Evolutionary conservation across 805 yeast species (phyloP).

Genomic region (Sugiyamaella smithiae): DNA sequence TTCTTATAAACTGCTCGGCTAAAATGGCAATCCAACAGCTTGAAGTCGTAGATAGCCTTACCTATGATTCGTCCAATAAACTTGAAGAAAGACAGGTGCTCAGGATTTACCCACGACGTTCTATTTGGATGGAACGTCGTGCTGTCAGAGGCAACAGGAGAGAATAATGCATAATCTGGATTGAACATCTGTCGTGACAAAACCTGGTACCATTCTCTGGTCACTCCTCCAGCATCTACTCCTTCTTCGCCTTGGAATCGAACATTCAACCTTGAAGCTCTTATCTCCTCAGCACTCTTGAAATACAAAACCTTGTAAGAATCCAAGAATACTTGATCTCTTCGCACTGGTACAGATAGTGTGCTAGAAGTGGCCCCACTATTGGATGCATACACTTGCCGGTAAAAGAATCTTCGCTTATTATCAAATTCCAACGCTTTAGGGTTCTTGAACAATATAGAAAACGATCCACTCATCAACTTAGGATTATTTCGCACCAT

Average conservation of each 20-base stretch:
- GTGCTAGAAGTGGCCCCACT: constrained; percentile 24
- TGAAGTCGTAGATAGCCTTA: constrained; percentile 84
- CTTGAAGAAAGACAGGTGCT: constrained; percentile 86
- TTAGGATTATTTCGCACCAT: constrained; percentile 91
- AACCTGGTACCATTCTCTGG: constrained; percentile 97
- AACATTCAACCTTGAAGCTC: constrained; percentile 69
- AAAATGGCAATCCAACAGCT: constrained; percentile 89
- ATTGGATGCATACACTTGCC: constrained; percentile 54
- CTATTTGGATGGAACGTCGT: constrained; percentile 95
- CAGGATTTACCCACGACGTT: constrained; percentile 89
- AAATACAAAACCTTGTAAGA: constrained; percentile 80
- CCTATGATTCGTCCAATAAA: constrained; percentile 94
- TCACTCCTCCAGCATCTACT: constrained; percentile 97
- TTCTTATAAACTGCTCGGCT: constrained; percentile 92
- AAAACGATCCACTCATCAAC: constrained; percentile 92
- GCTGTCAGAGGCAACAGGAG: constrained; percentile 87
- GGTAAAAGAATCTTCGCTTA: constrained; percentile 79
- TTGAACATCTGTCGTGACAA: constrained; percentile 92
- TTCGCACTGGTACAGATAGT: constrained; percentile 65
- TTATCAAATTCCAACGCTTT: constrained; percentile 91
- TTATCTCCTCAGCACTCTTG: constrained; percentile 70
- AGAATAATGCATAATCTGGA: constrained; percentile 88
- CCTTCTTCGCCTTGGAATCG: constrained; percentile 93
- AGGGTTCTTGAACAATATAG: constrained; percentile 83
- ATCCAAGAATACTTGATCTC: constrained; percentile 90